phyloP scores from a whole-genome alignment of 192 early-diverging fungal genomes.

The Martensiomyces pterosporus region DNA sequence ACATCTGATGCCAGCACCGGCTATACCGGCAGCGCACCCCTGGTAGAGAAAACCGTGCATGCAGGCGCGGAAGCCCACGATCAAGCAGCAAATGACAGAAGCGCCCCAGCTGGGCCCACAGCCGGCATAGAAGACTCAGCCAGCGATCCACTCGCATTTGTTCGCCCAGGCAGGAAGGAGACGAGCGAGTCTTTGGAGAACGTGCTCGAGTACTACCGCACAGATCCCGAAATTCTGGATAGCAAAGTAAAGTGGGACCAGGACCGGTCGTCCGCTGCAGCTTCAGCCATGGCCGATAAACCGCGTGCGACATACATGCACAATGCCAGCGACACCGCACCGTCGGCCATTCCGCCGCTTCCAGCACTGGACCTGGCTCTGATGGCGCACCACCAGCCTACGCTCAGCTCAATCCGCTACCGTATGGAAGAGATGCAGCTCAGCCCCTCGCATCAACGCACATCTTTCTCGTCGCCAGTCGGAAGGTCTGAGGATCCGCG shows the following conservation, averaged over 20 bases:
- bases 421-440: constrained; percentile 9
- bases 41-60: no score
- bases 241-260: neutral
- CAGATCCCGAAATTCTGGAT: constrained; percentile 6
- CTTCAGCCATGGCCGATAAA: no score
- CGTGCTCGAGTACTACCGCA: constrained; percentile 46
- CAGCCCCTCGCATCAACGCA: constrained; percentile 27
- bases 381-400: constrained; percentile 2
- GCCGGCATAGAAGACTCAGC: no score
- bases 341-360: neutral
- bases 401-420: constrained; percentile 12
- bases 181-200: constrained; percentile 47
- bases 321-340: no score
- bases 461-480: constrained; percentile 33
- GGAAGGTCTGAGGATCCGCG: constrained; percentile 6
- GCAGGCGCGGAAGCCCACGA: no score
- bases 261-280: no score
- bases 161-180: constrained; percentile 22
- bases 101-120: no score
- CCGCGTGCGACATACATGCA: no score
- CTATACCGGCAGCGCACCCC: no score
- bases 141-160: no score
- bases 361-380: neutral
- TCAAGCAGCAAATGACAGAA: no score
- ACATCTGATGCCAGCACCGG: no score